Conservation (phyloP, 805 yeast genomes). For the Saturnispora halmiae region DNA sequence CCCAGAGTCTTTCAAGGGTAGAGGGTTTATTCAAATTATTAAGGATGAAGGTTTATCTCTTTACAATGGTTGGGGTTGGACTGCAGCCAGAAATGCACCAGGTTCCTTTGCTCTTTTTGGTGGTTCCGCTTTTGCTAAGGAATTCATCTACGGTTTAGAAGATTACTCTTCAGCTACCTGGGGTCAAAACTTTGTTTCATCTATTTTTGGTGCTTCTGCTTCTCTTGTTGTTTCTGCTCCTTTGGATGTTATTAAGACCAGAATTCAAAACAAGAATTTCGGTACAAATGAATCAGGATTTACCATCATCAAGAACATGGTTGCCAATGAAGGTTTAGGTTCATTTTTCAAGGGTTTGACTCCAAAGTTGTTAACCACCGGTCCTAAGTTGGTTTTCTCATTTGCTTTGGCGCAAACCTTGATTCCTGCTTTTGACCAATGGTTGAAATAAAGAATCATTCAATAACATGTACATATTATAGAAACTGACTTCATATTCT, state of each 20-base stretch:
- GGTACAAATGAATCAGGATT: slow-evolving; percentile 93
- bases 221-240: slow-evolving; percentile 97
- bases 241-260: slow-evolving; percentile 93
- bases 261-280: slow-evolving; percentile 94
- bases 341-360: slow-evolving; percentile 95
- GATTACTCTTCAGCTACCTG: slow-evolving; percentile 92
- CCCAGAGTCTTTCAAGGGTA: slow-evolving; percentile 99
- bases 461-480: no score
- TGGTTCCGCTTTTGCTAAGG: slow-evolving; percentile 98
- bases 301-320: slow-evolving; percentile 87
- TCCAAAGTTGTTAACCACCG: slow-evolving; percentile 93
- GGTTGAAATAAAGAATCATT: slow-evolving; percentile 29
- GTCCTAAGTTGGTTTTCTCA: slow-evolving; percentile 96
- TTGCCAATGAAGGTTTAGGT: slow-evolving; percentile 78
- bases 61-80: slow-evolving; percentile 99
- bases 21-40: slow-evolving; percentile 84
- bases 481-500: no score
- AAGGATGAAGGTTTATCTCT: slow-evolving; percentile 87
- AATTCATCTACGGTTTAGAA: slow-evolving; percentile 74
- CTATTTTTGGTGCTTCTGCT: slow-evolving; percentile 94
- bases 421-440: slow-evolving; percentile 88
- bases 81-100: slow-evolving; percentile 99
- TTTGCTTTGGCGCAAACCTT: slow-evolving; percentile 95
- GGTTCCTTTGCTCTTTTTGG: slow-evolving; percentile 97
- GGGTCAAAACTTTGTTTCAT: slow-evolving; percentile 89